Conservation (phyloP, 768 basidiomycete genomes). For the Rhizopogon salebrosus region DNA sequence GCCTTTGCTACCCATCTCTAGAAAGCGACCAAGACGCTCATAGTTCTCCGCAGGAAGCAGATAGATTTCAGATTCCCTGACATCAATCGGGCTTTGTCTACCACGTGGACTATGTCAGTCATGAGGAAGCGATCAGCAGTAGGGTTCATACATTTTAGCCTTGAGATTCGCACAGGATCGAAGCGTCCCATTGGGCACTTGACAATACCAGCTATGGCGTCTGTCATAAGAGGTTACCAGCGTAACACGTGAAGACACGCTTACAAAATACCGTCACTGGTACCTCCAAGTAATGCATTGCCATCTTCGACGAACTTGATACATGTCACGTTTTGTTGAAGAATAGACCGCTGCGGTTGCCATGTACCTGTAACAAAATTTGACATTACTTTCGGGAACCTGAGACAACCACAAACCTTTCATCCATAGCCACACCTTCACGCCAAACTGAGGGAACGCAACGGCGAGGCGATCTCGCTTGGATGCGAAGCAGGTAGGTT, state of each 20-base stretch:
- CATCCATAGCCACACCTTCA: conserved; percentile 60
- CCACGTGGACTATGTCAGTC: conserved; percentile 7
- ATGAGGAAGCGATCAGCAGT: background rate
- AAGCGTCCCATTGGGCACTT: conserved; percentile 61
- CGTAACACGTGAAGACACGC: conserved; percentile 13
- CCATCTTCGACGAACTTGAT: conserved; percentile 63
- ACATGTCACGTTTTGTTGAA: conserved; percentile 58
- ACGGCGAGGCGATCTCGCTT: conserved; percentile 55
- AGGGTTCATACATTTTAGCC: conserved; percentile 46
- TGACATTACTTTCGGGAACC: background rate
- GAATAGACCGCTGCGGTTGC: conserved; percentile 59
- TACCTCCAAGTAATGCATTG: conserved; percentile 60
- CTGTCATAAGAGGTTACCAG: conserved; percentile 7
- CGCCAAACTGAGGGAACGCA: conserved; percentile 51
- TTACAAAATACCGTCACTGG: conserved; percentile 67
- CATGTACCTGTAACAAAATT: conserved; percentile 42
- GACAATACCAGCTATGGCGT: conserved; percentile 55
- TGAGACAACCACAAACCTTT: conserved; percentile 36
- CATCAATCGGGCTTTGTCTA: conserved; percentile 53
- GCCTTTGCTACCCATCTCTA: conserved; percentile 44
- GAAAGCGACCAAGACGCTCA: conserved; percentile 47
- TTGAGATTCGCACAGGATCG: conserved; percentile 56
- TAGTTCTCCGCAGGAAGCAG: conserved; percentile 47
- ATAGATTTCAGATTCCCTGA: conserved; percentile 48
- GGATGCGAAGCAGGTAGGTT: conserved; percentile 49